Evolutionary conservation across 108 stramenopile species (phyloP).

Genomic region (Fragilaria crotonensis): DNA sequence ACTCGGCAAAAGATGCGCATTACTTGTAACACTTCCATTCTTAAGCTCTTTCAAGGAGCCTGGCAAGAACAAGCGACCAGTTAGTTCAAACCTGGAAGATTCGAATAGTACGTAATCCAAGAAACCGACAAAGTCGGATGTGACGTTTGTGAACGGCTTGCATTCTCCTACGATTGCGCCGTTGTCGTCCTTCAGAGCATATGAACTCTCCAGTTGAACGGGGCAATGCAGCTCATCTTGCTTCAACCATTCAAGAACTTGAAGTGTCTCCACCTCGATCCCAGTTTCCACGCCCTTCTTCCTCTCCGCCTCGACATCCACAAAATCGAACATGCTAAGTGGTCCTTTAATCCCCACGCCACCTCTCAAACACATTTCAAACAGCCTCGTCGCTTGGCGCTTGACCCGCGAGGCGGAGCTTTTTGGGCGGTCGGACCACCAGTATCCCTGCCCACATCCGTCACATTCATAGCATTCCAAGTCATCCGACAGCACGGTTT

Average conservation of each 20-base stretch:
- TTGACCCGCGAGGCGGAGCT: constrained; percentile 79
- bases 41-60: constrained; percentile 50
- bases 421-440: constrained; percentile 74
- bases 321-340: constrained; percentile 60
- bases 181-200: constrained; percentile 22
- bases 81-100: constrained; percentile 24
- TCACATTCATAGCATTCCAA: constrained; percentile 62
- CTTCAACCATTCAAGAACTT: constrained; percentile 71
- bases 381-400: constrained; percentile 51
- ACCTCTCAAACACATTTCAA: constrained; percentile 54
- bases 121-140: constrained; percentile 65
- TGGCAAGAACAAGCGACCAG: constrained; percentile 46
- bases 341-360: constrained; percentile 35
- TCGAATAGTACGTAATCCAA: constrained; percentile 76
- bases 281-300: constrained; percentile 10
- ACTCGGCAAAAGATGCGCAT: constrained; percentile 76
- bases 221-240: constrained; percentile 47
- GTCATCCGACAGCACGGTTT: constrained; percentile 23
- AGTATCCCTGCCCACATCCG: constrained; percentile 72
- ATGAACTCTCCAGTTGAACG: constrained; percentile 54
- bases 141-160: constrained; percentile 78
- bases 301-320: constrained; percentile 40
- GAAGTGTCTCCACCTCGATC: constrained; percentile 14
- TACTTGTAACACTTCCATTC: constrained; percentile 12
- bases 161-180: constrained; percentile 22